A percentile compares a stretch with the other conserved stretches of the same genome.
These are phyloP conservation scores for Mycena rosella DNA, from an alignment of 768 basidiomycete genomes.

Conservation along the genomic window DNA sequence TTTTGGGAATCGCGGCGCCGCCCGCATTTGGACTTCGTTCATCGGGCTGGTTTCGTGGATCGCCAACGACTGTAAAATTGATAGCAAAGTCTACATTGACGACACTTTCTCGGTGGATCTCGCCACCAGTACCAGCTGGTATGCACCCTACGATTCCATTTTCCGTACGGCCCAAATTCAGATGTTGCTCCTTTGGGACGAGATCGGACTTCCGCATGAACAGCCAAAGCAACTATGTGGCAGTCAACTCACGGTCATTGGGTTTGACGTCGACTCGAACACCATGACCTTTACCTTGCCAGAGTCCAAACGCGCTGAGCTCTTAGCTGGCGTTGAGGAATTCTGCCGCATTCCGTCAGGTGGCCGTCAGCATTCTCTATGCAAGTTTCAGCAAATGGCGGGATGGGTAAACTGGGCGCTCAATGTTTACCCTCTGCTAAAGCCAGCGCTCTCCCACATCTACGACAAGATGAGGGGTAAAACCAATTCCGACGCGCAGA, in stretches of 20 bases:
- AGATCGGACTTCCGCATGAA: conserved; percentile 55
- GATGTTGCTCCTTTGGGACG: conserved; percentile 59
- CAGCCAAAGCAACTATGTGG: conserved; percentile 54
- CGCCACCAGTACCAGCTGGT: conserved; percentile 40
- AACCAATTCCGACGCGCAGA: neutral
- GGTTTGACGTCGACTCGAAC: conserved; percentile 53
- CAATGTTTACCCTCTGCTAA: conserved; percentile 50
- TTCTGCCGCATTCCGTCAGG: too few relatives aligned
- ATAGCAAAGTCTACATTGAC: conserved; percentile 37
- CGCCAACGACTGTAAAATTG: conserved; percentile 36
- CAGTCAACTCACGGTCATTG: conserved; percentile 48
- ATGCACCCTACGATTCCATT: conserved; percentile 43
- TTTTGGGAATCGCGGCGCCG: conserved; percentile 24
- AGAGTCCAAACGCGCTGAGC: neutral
- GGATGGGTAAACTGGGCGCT: conserved; percentile 60
- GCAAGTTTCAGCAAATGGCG: too few relatives aligned
- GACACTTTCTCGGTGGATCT: too few relatives aligned
- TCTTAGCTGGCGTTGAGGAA: too few relatives aligned
- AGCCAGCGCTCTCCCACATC: conserved; percentile 43
- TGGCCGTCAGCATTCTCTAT: too few relatives aligned
- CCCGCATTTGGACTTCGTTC: conserved; percentile 38
- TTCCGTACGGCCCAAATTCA: too few relatives aligned
- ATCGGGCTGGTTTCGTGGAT: conserved; percentile 50
- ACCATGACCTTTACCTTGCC: conserved; percentile 45
- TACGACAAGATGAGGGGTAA: conserved; percentile 50